Percentiles rank a stretch among this genome's conserved stretches.
phyloP scores from a whole-genome alignment of 192 early-diverging fungal genomes.

The Entrophospora sp. region DNA sequence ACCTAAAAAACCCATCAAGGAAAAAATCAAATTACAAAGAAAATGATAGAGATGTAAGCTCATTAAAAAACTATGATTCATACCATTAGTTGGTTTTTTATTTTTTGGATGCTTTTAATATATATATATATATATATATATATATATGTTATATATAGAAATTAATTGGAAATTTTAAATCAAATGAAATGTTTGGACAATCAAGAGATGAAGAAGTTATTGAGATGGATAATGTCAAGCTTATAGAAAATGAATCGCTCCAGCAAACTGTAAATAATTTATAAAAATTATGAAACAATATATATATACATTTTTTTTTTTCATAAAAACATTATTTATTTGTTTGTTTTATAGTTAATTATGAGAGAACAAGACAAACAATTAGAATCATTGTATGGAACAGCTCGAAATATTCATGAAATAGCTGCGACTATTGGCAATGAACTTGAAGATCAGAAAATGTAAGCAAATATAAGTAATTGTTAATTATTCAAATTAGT shows the following conservation, averaged over 20 bases:
- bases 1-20: neutral
- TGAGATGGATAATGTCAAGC: conserved; percentile 22
- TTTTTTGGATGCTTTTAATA: too few species aligned
- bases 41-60: too few species aligned
- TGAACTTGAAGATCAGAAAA: conserved; percentile 47
- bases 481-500: neutral
- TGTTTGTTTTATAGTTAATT: conserved; percentile 28
- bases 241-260: conserved; percentile 25
- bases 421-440: conserved; percentile 47
- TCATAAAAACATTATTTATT: neutral
- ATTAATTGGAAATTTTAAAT: too few species aligned
- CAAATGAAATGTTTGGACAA: too few species aligned
- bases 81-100: too few species aligned
- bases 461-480: conserved; percentile 19
- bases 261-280: conserved; percentile 34
- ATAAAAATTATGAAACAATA: too few species aligned
- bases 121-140: too few species aligned
- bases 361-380: conserved; percentile 52
- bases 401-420: conserved; percentile 46
- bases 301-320: neutral
- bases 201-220: conserved; percentile 9
- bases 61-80: too few species aligned
- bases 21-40: too few species aligned
- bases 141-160: too few species aligned
- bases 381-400: conserved; percentile 45